Evolutionary conservation across 2,329 filamentous ascomycete genomes (phyloP).

Genomic region (Rugonectria rugulosa): DNA sequence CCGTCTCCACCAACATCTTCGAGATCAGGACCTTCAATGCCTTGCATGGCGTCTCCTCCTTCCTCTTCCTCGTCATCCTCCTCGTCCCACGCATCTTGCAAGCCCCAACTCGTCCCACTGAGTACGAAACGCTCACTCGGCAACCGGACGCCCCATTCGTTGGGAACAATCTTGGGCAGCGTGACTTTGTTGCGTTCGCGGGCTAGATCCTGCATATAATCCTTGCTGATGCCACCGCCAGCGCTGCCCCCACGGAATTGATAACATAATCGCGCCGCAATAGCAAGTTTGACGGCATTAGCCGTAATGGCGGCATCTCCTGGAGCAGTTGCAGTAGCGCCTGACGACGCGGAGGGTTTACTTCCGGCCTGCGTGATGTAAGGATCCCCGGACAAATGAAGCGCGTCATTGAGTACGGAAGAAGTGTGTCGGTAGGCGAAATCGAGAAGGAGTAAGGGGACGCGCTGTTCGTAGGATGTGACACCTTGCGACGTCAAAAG

Average conservation of each 20-base stretch:
- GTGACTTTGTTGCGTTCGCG: constrained; percentile 72
- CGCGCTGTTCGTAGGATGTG: constrained; percentile 80
- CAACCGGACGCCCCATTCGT: constrained; percentile 72
- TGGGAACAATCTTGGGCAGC: constrained; percentile 67
- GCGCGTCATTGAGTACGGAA: constrained; percentile 72
- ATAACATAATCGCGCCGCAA: constrained; percentile 71
- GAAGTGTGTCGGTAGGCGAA: constrained; percentile 86
- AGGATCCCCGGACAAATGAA: constrained; percentile 74
- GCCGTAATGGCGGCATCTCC: constrained; percentile 67
- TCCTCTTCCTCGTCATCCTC: constrained; percentile 54
- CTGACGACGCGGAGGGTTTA: constrained; percentile 57
- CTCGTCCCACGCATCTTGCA: constrained; percentile 66
- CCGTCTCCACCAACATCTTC: constrained; percentile 56
- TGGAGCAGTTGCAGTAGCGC: constrained; percentile 56
- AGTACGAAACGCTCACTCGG: constrained; percentile 74
- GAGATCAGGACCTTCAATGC: constrained; percentile 50
- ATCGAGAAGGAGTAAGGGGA: constrained; percentile 83
- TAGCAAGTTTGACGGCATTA: constrained; percentile 76
- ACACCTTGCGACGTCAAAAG: constrained; percentile 82
- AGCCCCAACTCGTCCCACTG: constrained; percentile 70
- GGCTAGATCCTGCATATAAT: constrained; percentile 80
- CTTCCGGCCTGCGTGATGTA: constrained; percentile 66
- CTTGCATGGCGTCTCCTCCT: constrained; percentile 59
- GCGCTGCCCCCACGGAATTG: constrained; percentile 69
- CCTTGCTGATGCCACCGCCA: constrained; percentile 68